These are phyloP conservation scores for Peziza echinospora DNA, from an alignment of 495 filamentous ascomycete genomes.

Conservation along the genomic window DNA sequence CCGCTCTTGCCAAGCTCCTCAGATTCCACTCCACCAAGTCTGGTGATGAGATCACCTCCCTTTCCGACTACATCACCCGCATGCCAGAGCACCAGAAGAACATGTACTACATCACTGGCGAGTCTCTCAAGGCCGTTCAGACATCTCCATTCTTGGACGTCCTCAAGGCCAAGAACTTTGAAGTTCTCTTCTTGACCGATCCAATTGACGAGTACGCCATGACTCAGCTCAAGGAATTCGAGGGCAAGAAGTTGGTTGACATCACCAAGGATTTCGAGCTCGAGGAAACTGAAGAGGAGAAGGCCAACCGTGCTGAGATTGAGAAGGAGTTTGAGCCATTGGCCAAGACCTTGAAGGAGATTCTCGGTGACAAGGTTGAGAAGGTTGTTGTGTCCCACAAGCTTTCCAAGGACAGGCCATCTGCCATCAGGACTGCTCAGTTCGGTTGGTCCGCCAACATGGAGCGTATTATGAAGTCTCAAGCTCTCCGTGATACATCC, in stretches of 20 bases:
- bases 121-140: conserved; percentile 91
- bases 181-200: conserved; percentile 97
- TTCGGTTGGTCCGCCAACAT: conserved; percentile 99
- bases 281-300: conserved; percentile 99
- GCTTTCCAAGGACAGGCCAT: conserved; percentile 67
- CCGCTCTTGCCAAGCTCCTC: conserved; percentile 84
- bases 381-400: conserved; percentile 99
- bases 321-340: conserved; percentile 94
- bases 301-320: conserved; percentile 83
- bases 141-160: conserved; percentile 98
- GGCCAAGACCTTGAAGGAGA: conserved; percentile 93
- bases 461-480: conserved; percentile 99
- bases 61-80: conserved; percentile 89
- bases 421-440: conserved; percentile 97
- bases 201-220: conserved; percentile 99
- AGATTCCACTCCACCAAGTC: conserved; percentile 98
- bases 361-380: conserved; percentile 98
- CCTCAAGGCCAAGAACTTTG: conserved; percentile 98
- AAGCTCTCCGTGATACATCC: conserved; percentile 97
- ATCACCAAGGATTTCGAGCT: conserved; percentile 99
- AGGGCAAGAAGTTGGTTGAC: conserved; percentile 98
- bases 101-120: conserved; percentile 99
- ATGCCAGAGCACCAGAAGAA: conserved; percentile 99
- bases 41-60: conserved; percentile 83
- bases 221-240: conserved; percentile 99